Evolutionary conservation across 2,329 filamentous ascomycete genomes (phyloP).

Genomic region (Cladosporium sphaerospermum): DNA sequence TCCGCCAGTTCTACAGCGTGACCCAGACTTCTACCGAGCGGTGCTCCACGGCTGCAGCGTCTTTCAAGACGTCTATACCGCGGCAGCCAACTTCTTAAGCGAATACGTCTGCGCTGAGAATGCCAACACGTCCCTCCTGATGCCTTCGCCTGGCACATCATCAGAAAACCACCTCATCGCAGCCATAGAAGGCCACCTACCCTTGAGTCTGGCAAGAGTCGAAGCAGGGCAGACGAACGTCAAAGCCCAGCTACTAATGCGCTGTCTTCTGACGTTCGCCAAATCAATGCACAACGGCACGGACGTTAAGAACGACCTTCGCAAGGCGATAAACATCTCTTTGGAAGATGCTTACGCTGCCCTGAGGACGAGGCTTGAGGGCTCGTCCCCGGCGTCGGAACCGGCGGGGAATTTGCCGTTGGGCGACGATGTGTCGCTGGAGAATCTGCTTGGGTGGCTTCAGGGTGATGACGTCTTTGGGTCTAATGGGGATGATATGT

Average conservation of each 20-base stretch:
- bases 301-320: background rate
- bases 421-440: background rate
- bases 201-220: background rate
- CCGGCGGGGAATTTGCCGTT: background rate
- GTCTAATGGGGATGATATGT: background rate
- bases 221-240: constrained; percentile 1
- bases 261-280: background rate
- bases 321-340: background rate
- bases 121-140: background rate
- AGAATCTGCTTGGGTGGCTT: constrained; percentile 6
- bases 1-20: background rate
- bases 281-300: background rate
- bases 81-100: constrained; percentile 2
- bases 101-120: constrained; percentile 4
- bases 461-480: background rate
- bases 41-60: constrained; percentile 4
- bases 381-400: background rate
- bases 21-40: constrained; percentile 7
- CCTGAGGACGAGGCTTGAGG: constrained; percentile 1
- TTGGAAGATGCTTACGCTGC: background rate
- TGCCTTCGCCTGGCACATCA: background rate
- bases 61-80: constrained; percentile 6
- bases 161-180: background rate
- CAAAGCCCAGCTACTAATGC: background rate
- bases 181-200: constrained; percentile 1